phyloP scores from a whole-genome alignment of 306 rosid genomes.

The Casuarina equisetifolia region DNA sequence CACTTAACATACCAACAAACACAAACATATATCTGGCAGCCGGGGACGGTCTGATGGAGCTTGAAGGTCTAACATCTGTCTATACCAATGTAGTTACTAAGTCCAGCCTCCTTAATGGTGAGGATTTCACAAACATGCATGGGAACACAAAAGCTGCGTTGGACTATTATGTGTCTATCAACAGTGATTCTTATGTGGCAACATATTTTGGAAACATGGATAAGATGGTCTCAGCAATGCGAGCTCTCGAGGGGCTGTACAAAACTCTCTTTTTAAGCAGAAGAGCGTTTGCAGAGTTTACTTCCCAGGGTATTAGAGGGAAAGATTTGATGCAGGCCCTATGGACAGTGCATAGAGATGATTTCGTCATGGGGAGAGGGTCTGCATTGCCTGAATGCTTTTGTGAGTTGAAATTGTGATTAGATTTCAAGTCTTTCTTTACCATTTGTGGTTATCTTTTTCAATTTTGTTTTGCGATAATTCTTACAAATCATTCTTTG shows the following conservation, averaged over 20 bases:
- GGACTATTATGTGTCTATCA: slow-evolving; percentile 82
- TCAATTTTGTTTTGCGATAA: background rate
- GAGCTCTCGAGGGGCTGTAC: slow-evolving; percentile 66
- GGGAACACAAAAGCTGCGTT: slow-evolving; percentile 97
- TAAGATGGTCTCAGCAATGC: slow-evolving; percentile 96
- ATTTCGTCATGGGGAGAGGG: slow-evolving; percentile 76
- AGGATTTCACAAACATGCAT: slow-evolving; percentile 86
- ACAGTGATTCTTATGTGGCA: slow-evolving; percentile 83
- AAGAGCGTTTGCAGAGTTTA: slow-evolving; percentile 73
- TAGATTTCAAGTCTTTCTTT: background rate
- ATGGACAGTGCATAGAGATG: slow-evolving; percentile 71
- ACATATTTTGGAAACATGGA: slow-evolving; percentile 97
- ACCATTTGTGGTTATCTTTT: background rate
- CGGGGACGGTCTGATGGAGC: slow-evolving; percentile 92
- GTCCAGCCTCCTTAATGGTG: slow-evolving; percentile 67
- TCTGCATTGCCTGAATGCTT: slow-evolving; percentile 80
- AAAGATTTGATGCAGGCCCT: slow-evolving; percentile 58
- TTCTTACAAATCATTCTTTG: too few species aligned
- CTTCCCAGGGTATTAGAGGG: slow-evolving; percentile 55
- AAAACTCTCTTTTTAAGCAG: slow-evolving; percentile 75
- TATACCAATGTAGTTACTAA: slow-evolving; percentile 72
- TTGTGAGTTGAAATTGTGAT: slow-evolving; percentile 80
- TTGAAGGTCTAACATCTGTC: slow-evolving; percentile 60
- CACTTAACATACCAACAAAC: slow-evolving; percentile 66
- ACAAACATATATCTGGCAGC: slow-evolving; percentile 87